Conservation (phyloP, 495 filamentous ascomycete species). For the Penicillium angulare region DNA sequence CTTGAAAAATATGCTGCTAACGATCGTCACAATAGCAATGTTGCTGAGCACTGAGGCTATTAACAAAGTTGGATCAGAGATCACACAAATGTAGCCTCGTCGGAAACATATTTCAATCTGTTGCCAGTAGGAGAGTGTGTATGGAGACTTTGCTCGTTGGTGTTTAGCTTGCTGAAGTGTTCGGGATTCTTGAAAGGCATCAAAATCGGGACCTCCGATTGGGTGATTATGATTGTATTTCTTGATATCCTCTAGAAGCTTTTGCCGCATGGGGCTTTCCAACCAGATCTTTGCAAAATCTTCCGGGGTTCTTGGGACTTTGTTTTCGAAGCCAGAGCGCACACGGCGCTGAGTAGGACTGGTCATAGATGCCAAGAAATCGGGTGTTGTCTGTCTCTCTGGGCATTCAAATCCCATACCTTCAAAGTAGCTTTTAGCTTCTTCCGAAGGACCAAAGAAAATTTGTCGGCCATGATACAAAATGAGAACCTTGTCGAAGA, state of each 20-base stretch:
- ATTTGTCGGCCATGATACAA: conserved; percentile 83
- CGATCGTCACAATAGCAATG: conserved; percentile 69
- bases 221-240: conserved; percentile 62
- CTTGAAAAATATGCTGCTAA: conserved; percentile 82
- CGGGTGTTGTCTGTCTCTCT: conserved; percentile 69
- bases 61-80: conserved; percentile 70
- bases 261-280: conserved; percentile 62
- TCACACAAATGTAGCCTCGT: conserved; percentile 66
- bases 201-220: conserved; percentile 60
- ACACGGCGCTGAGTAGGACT: conserved; percentile 65
- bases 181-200: conserved; percentile 67
- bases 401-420: conserved; percentile 75
- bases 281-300: conserved; percentile 76
- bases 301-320: conserved; percentile 70
- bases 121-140: conserved; percentile 68
- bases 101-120: conserved; percentile 72
- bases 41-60: conserved; percentile 71
- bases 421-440: conserved; percentile 67
- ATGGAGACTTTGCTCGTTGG: conserved; percentile 65
- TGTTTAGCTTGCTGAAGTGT: conserved; percentile 52
- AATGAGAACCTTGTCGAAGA: conserved; percentile 80
- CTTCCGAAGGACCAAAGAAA: conserved; percentile 66
- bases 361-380: conserved; percentile 80
- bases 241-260: conserved; percentile 68
- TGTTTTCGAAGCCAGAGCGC: conserved; percentile 61